Conservation (phyloP, 257 asterid species). For the Primulina eburnea region DNA sequence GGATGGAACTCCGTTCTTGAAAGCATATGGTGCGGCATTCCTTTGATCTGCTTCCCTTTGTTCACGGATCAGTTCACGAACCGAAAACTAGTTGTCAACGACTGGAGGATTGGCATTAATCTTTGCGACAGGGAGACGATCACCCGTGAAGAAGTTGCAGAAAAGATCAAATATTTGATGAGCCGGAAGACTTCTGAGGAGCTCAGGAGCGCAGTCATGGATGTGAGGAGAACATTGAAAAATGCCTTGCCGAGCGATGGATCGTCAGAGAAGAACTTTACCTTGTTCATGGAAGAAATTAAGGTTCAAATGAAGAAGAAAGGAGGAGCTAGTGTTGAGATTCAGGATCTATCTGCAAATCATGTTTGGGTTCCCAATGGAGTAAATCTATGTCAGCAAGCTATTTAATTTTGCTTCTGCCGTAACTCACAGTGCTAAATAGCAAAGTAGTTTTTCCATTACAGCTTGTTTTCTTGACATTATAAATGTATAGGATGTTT, state of each 20-base stretch:
- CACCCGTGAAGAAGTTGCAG: slow-evolving; percentile 48
- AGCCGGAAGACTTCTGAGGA: slow-evolving; percentile 34
- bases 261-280: slow-evolving; percentile 53
- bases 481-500: neutral
- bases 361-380: slow-evolving; percentile 38
- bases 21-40: slow-evolving; percentile 59
- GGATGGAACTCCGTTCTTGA: slow-evolving; percentile 77
- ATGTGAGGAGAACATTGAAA: slow-evolving; percentile 42
- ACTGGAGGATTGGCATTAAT: slow-evolving; percentile 69
- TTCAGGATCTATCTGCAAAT: slow-evolving; percentile 18
- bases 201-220: slow-evolving; percentile 42
- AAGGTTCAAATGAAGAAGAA: slow-evolving; percentile 39
- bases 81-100: slow-evolving; percentile 64
- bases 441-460: neutral
- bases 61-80: slow-evolving; percentile 71
- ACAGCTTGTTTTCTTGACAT: neutral
- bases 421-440: neutral
- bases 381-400: slow-evolving; percentile 31
- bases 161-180: slow-evolving; percentile 48
- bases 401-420: slow-evolving; percentile 17
- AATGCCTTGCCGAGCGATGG: slow-evolving; percentile 53
- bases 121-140: slow-evolving; percentile 40
- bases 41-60: slow-evolving; percentile 56
- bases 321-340: slow-evolving; percentile 27
- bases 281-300: slow-evolving; percentile 42